Percentiles rank a stretch among this genome's conserved stretches.
These are phyloP conservation scores for Mortierella polycephala DNA, from an alignment of 371 early-diverging fungal species.

Conservation along the genomic window DNA sequence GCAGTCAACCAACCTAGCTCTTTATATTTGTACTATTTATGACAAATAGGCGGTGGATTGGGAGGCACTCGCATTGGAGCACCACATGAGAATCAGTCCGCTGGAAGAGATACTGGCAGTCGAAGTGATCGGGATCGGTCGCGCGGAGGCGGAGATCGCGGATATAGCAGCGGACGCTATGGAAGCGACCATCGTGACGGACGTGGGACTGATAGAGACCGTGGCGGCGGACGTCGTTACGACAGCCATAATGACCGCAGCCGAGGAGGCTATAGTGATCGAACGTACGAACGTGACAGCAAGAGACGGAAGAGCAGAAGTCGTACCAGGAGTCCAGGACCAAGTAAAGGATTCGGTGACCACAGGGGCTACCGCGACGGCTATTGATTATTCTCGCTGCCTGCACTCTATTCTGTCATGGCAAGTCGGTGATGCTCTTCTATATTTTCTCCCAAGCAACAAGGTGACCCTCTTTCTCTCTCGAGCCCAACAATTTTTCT, in stretches of 20 bases:
- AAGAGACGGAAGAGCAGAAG: conserved; percentile 54
- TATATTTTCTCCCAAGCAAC: background rate
- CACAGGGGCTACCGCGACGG: conserved; percentile 40
- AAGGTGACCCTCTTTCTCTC: conserved; percentile 1
- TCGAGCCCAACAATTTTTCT: background rate
- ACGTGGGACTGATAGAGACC: conserved; percentile 53
- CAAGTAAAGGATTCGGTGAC: conserved; percentile 36
- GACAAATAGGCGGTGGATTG: conserved; percentile 83
- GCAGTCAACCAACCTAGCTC: background rate
- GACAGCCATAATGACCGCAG: conserved; percentile 32
- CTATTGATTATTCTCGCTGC: conserved; percentile 18
- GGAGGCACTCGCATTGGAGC: conserved; percentile 85
- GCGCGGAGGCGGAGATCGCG: conserved; percentile 47
- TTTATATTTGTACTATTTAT: background rate
- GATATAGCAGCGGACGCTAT: conserved; percentile 41
- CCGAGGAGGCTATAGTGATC: conserved; percentile 52
- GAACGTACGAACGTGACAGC: conserved; percentile 51
- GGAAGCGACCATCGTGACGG: conserved; percentile 34
- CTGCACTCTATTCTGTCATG: background rate
- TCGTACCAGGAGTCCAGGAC: conserved; percentile 38
- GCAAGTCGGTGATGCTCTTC: background rate
- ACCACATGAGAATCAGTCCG: conserved; percentile 62
- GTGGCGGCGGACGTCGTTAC: conserved; percentile 28
- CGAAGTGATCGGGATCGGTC: conserved; percentile 53
- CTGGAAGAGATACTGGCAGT: conserved; percentile 58